A percentile compares a stretch with the other conserved stretches of the same genome.
Conservation (phyloP, 2,329 filamentous ascomycete species). For the Cladophialophora exuberans region DNA sequence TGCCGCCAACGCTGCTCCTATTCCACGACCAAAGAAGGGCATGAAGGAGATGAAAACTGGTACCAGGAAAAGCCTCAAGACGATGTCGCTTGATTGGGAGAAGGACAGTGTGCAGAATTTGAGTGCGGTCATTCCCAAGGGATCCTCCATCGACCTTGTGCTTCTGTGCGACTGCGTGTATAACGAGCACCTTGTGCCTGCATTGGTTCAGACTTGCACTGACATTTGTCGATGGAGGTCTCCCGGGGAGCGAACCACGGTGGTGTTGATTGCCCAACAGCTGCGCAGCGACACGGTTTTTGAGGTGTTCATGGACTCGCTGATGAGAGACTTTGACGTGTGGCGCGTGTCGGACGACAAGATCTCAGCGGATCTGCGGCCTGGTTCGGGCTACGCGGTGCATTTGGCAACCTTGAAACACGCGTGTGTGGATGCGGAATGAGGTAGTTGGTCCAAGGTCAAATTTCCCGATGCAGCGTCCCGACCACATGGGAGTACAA, state of each 20-base stretch:
- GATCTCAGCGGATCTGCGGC: slow-evolving; percentile 62
- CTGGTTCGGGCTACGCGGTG: slow-evolving; percentile 76
- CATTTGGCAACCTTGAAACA: slow-evolving; percentile 74
- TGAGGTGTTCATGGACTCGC: slow-evolving; percentile 74
- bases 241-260: slow-evolving; percentile 51
- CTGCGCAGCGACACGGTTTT: slow-evolving; percentile 84
- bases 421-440: too few species aligned
- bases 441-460: too few species aligned
- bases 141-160: slow-evolving; percentile 64
- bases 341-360: slow-evolving; percentile 74
- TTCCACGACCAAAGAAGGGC: neutral
- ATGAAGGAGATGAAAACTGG: slow-evolving; percentile 26
- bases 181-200: slow-evolving; percentile 81
- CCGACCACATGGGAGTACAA: too few species aligned
- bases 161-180: slow-evolving; percentile 94
- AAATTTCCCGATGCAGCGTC: too few species aligned
- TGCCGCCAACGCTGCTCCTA: slow-evolving; percentile 42
- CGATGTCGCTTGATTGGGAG: slow-evolving; percentile 80
- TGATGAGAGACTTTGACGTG: slow-evolving; percentile 67
- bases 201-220: slow-evolving; percentile 79
- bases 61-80: slow-evolving; percentile 17
- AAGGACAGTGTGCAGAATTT: slow-evolving; percentile 45
- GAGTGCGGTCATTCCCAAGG: slow-evolving; percentile 41
- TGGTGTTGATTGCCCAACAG: slow-evolving; percentile 88
- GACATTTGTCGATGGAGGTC: slow-evolving; percentile 69